phyloP scores from a whole-genome alignment of 306 rosid species.

The Vachellia collinsii region DNA sequence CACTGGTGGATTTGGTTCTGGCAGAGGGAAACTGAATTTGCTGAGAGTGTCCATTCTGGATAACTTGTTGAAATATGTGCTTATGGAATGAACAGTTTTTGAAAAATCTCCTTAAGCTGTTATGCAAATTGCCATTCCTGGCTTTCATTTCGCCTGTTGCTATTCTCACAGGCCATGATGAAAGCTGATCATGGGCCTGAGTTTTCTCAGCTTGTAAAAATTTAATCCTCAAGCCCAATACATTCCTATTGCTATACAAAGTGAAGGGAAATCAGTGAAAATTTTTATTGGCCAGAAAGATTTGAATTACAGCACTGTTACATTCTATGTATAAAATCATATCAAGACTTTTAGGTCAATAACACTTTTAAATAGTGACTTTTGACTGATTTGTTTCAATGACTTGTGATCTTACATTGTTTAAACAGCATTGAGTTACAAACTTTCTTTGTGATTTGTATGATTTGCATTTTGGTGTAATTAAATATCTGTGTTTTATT shows the following conservation, averaged over 20 bases:
- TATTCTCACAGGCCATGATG: not conserved
- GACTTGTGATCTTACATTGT: not conserved
- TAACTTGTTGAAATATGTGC: not conserved
- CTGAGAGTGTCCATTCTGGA: not conserved
- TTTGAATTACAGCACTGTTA: too few species aligned
- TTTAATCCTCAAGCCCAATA: not conserved
- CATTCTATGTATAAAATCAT: too few species aligned
- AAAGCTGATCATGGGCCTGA: not conserved
- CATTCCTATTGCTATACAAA: not conserved
- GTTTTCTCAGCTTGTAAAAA: not conserved
- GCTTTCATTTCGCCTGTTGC: not conserved
- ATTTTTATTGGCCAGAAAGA: too few species aligned
- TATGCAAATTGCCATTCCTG: not conserved
- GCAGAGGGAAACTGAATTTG: not conserved
- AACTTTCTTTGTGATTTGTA: not conserved
- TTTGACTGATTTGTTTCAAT: too few species aligned
- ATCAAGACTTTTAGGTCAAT: too few species aligned
- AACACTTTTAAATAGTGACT: too few species aligned
- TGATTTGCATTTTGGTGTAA: not conserved
- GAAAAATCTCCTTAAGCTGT: not conserved
- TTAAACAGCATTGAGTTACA: not conserved
- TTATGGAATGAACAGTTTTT: not conserved
- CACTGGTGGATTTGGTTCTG: not conserved
- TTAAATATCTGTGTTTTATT: slow-evolving; percentile 2
- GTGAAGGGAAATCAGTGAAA: too few species aligned